Conservation (phyloP, 257 asterid genomes). For the Nicotiana knightiana region DNA sequence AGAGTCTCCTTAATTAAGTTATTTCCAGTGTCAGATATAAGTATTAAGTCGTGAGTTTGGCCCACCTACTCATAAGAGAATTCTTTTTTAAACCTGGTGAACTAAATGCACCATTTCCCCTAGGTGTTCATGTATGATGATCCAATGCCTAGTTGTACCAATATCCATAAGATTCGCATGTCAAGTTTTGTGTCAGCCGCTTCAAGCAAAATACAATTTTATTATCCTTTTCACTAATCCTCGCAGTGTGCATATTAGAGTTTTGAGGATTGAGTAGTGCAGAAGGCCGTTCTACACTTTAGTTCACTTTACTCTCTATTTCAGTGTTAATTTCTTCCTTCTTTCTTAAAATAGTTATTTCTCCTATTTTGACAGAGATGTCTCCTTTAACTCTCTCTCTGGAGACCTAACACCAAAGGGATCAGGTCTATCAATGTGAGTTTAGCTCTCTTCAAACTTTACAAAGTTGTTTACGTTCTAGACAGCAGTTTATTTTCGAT, state of each 20-base stretch:
- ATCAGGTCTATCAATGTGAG: conserved; percentile 42
- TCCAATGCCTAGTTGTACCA: background rate
- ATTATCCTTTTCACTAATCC: background rate
- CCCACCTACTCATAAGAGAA: background rate
- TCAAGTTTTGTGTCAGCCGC: background rate
- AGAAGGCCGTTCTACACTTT: background rate
- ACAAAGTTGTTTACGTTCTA: background rate
- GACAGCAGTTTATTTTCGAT: background rate
- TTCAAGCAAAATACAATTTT: no score
- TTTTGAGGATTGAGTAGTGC: background rate
- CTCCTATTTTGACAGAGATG: conserved; percentile 34
- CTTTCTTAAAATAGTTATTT: background rate
- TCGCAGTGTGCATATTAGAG: background rate
- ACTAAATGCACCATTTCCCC: background rate
- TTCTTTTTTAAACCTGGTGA: background rate
- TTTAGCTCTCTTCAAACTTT: background rate
- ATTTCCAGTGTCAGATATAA: background rate
- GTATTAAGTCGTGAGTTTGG: background rate
- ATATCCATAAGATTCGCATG: background rate
- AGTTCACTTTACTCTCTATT: background rate
- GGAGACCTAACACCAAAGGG: conserved; percentile 36
- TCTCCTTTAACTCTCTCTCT: conserved; percentile 53
- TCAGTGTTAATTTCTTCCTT: background rate
- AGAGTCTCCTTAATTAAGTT: background rate
- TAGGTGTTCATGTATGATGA: background rate